A percentile compares a stretch with the other conserved stretches of the same genome.
phyloP scores from a whole-genome alignment of 176 grass and related monocot genomes.

The Miscanthus lutarioriparius region DNA sequence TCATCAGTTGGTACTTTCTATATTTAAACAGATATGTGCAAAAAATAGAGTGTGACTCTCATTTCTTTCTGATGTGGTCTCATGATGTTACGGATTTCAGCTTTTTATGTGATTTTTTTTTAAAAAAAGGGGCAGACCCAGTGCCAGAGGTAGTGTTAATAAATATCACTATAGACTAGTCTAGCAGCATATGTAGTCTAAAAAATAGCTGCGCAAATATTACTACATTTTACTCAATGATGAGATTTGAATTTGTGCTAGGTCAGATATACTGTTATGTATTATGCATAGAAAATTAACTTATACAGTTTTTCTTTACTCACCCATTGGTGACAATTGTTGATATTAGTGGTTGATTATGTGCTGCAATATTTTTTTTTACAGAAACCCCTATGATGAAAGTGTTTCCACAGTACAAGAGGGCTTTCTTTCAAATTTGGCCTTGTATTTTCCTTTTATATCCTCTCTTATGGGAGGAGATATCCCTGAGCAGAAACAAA shows the following conservation, averaged over 20 bases:
- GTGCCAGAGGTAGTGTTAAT: constrained; percentile 11
- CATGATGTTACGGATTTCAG: not conserved
- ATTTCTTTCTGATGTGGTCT: not conserved
- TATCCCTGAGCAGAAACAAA: constrained; percentile 32
- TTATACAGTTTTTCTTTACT: constrained; percentile 11
- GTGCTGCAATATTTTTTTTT: constrained; percentile 25
- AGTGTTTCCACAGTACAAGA: constrained; percentile 48
- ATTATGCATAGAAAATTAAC: not conserved
- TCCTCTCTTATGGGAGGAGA: constrained; percentile 65
- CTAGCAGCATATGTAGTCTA: constrained; percentile 18
- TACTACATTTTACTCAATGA: not conserved
- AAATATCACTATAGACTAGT: not conserved
- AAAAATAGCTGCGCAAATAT: not conserved
- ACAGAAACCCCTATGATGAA: constrained; percentile 40
- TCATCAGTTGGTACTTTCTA: not conserved
- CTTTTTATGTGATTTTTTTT: constrained; percentile 8
- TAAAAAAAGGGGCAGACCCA: too few species aligned
- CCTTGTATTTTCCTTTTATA: constrained; percentile 66
- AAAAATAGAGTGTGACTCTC: not conserved
- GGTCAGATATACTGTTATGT: not conserved
- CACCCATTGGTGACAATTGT: not conserved
- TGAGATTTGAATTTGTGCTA: constrained; percentile 6
- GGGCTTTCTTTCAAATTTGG: constrained; percentile 64
- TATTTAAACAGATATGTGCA: not conserved
- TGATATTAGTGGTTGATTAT: constrained; percentile 11